Conservation (phyloP, 805 yeast species). For the Wickerhamomyces kurtzmanii region DNA sequence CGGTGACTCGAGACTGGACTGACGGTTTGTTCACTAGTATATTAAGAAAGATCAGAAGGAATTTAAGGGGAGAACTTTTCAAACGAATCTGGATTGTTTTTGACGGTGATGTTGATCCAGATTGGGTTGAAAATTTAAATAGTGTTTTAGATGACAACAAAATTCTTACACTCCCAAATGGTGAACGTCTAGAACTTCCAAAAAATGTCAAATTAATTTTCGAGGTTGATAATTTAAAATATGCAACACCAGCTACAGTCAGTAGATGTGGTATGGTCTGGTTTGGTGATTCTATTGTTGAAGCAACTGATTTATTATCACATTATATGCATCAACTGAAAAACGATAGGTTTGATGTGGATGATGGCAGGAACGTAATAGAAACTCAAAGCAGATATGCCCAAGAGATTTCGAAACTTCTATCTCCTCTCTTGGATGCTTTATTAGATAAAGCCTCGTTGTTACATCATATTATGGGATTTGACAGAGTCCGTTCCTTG, state of each 20-base stretch:
- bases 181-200: conserved; percentile 72
- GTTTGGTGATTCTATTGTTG: conserved; percentile 33
- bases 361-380: no score
- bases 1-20: conserved; percentile 80
- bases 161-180: conserved; percentile 74
- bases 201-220: conserved; percentile 55
- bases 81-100: conserved; percentile 69
- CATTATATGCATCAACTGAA: conserved; percentile 11
- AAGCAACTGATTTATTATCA: conserved; percentile 10
- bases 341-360: no score
- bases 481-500: no score
- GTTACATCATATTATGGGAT: no score
- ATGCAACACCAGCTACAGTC: conserved; percentile 85
- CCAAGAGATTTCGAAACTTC: no score
- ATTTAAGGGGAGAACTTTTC: conserved; percentile 46
- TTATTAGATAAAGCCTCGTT: no score
- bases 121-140: conserved; percentile 86
- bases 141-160: conserved; percentile 87
- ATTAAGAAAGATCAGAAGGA: conserved; percentile 45
- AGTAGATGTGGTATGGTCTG: conserved; percentile 89
- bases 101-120: conserved; percentile 91
- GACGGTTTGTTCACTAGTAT: conserved; percentile 77
- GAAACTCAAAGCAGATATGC: no score
- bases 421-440: no score
- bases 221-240: conserved; percentile 57